These are phyloP conservation scores for Chamaecyparis obtusa DNA, from an alignment of 75 land plant genomes.

Conservation along the genomic window DNA sequence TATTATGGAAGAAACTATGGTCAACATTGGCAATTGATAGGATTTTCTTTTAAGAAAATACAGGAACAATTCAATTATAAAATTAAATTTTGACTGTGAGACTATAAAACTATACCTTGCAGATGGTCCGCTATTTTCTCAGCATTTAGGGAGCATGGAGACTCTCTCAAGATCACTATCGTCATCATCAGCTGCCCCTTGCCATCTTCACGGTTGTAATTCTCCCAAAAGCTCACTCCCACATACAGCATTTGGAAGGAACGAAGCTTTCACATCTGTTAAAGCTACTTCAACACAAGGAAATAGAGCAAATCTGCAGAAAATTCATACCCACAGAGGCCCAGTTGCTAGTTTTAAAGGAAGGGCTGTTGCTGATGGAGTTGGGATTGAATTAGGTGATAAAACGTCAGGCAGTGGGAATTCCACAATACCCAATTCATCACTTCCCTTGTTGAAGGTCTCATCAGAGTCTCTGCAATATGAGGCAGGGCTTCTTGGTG, in stretches of 20 bases:
- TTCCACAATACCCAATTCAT: not conserved
- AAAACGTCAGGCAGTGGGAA: not conserved
- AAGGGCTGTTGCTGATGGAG: not conserved
- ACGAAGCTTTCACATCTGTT: not conserved
- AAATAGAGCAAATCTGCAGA: not conserved
- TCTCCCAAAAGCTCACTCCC: not conserved
- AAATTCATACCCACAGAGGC: not conserved
- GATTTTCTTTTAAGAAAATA: too few species aligned
- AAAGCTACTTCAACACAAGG: not conserved
- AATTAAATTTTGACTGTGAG: too few species aligned
- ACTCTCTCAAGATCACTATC: not conserved
- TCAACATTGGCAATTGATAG: not conserved
- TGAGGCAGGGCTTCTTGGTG: constrained; percentile 40
- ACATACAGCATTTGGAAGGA: not conserved
- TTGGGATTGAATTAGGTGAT: not conserved
- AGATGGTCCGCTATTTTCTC: not conserved
- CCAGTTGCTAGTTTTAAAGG: not conserved
- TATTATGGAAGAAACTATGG: not conserved
- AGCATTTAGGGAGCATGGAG: not conserved
- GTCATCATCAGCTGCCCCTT: not conserved
- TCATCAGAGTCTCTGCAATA: constrained; percentile 46
- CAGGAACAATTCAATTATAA: not conserved
- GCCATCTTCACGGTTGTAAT: not conserved
- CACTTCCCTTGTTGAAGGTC: constrained; percentile 26
- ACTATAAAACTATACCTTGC: not conserved